These are phyloP conservation scores for Nicotiana tabacum DNA, from an alignment of 257 asterid genomes.

Conservation along the genomic window DNA sequence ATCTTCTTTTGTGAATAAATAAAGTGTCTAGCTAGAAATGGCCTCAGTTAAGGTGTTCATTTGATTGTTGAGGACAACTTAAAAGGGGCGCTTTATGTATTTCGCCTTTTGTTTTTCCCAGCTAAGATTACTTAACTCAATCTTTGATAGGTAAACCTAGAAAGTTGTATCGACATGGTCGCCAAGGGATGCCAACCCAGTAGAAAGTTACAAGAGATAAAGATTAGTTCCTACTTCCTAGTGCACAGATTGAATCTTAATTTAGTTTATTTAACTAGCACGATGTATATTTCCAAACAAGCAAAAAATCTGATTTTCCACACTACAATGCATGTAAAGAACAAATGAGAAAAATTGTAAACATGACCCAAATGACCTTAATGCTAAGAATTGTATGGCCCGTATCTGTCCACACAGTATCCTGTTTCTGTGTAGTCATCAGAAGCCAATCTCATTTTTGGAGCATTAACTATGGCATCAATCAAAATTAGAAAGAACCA, in stretches of 20 bases:
- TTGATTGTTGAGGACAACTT: too few species aligned
- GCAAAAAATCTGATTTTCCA: neutral
- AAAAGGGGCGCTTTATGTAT: too few species aligned
- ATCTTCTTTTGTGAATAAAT: too few species aligned
- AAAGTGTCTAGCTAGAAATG: too few species aligned
- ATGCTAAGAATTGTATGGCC: conserved; percentile 49
- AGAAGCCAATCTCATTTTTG: conserved; percentile 77
- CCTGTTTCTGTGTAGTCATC: conserved; percentile 88
- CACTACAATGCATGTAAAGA: neutral
- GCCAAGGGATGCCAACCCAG: neutral
- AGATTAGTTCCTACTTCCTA: neutral
- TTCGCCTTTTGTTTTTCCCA: neutral
- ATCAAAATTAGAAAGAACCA: conserved; percentile 55
- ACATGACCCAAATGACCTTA: neutral
- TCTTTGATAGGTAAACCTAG: neutral
- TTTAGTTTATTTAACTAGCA: too few species aligned
- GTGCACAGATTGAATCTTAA: neutral
- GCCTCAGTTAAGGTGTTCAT: too few species aligned
- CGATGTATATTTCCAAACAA: neutral
- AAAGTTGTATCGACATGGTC: neutral
- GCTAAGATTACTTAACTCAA: neutral
- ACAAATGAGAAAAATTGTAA: neutral
- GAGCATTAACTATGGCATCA: conserved; percentile 69
- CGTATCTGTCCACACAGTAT: conserved; percentile 98
- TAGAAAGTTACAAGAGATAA: neutral